These are phyloP conservation scores for Galeopsis tetrahit DNA, from an alignment of 257 asterid genomes.

Conservation along the genomic window DNA sequence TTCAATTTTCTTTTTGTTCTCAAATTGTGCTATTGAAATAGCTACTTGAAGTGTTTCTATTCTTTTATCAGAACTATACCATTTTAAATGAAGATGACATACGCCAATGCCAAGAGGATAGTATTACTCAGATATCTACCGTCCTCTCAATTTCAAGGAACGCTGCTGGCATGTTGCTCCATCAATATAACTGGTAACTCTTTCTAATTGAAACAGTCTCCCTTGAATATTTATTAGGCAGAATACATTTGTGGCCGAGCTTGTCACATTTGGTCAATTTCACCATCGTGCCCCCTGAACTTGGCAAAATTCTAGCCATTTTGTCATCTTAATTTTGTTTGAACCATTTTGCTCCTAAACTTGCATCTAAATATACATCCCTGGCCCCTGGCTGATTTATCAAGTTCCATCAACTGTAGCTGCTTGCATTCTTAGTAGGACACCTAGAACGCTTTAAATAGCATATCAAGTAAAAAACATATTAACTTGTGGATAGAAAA, in stretches of 20 bases:
- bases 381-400: neutral
- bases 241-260: neutral
- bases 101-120: conserved; percentile 77
- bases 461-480: neutral
- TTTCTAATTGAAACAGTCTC: conserved; percentile 32
- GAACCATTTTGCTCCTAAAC: neutral
- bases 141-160: conserved; percentile 87
- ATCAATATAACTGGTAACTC: conserved; percentile 84
- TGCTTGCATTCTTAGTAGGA: neutral
- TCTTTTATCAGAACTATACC: conserved; percentile 60
- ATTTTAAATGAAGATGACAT: conserved; percentile 84
- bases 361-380: neutral
- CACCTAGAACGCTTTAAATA: neutral
- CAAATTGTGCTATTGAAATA: conserved; percentile 19
- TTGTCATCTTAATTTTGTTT: neutral
- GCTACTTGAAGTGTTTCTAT: conserved; percentile 23
- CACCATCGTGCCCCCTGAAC: neutral
- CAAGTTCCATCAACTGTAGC: neutral
- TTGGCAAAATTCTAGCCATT: neutral
- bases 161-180: conserved; percentile 89
- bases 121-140: conserved; percentile 65
- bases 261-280: neutral
- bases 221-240: conserved; percentile 12
- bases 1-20: neutral
- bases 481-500: neutral